Conservation (phyloP, 192 early-diverging fungal species). For the Mortierella hygrophila region DNA sequence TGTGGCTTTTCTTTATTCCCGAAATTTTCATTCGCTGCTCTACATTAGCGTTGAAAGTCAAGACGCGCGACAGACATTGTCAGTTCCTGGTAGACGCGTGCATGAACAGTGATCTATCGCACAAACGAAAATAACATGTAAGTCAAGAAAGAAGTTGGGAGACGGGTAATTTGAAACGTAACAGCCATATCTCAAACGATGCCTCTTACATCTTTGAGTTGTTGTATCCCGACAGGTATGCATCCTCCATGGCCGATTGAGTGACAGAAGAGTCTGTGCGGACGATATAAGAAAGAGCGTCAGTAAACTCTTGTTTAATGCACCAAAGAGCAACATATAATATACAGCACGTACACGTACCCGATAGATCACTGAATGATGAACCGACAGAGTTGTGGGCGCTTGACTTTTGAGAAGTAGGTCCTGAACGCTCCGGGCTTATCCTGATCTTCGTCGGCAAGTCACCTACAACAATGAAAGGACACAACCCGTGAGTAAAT, state of each 20-base stretch:
- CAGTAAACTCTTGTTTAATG: neutral
- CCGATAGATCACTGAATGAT: slow-evolving; percentile 63
- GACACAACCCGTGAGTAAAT: neutral
- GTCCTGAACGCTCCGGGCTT: slow-evolving; percentile 42
- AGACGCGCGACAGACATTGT: neutral
- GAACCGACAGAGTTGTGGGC: slow-evolving; percentile 60
- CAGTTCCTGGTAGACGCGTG: slow-evolving; percentile 26
- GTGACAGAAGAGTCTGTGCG: slow-evolving; percentile 66
- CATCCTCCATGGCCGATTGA: slow-evolving; percentile 67
- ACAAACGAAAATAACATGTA: neutral
- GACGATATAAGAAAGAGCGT: neutral
- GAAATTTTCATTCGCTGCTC: neutral
- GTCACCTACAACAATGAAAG: neutral
- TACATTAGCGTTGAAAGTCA: neutral
- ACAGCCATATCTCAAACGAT: neutral
- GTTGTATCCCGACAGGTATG: slow-evolving; percentile 64
- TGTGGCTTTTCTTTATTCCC: neutral
- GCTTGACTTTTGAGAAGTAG: slow-evolving; percentile 42
- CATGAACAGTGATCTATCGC: slow-evolving; percentile 30
- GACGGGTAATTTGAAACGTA: neutral
- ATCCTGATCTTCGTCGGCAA: slow-evolving; percentile 2
- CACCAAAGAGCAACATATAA: neutral
- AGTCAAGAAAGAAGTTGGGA: neutral
- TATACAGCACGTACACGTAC: slow-evolving; percentile 12
- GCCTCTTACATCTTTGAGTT: slow-evolving; percentile 64